A percentile compares a stretch with the other conserved stretches of the same genome.
Conservation (phyloP, 345 rosid genomes). For the Salix suchowensis region DNA sequence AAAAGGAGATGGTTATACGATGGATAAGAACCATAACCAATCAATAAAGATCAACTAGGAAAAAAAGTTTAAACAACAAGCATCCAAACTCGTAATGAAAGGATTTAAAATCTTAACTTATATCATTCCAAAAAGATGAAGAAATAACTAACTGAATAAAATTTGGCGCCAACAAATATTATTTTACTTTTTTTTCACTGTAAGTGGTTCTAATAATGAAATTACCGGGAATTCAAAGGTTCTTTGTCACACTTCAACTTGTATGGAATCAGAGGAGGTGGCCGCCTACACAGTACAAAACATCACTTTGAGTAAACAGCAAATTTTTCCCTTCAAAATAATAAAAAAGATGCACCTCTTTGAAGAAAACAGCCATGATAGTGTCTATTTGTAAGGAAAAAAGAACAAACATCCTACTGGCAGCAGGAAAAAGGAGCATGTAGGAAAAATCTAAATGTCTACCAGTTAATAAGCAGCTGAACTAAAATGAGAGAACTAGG, state of each 20-base stretch:
- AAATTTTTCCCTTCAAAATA: not conserved
- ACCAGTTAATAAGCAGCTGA: not conserved
- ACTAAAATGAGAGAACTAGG: not conserved
- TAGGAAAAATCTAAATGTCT: not conserved
- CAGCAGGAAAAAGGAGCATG: not conserved
- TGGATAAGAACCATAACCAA: constrained; percentile 16
- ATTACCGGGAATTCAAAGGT: constrained; percentile 76
- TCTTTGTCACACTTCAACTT: constrained; percentile 94
- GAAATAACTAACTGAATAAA: not conserved
- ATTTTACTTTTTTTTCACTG: not conserved
- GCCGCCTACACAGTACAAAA: constrained; percentile 54
- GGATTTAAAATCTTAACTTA: not conserved
- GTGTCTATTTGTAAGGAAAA: not conserved
- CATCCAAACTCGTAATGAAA: not conserved
- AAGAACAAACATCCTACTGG: not conserved
- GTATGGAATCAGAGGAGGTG: constrained; percentile 49
- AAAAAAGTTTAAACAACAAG: not conserved
- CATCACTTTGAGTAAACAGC: not conserved
- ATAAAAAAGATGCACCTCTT: not conserved
- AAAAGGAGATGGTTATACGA: constrained; percentile 4
- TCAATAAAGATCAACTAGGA: not conserved
- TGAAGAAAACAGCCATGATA: not conserved
- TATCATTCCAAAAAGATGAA: not conserved
- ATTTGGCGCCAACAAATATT: not conserved
- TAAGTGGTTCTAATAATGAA: constrained; percentile 5